phyloP scores from a whole-genome alignment of 768 basidiomycete species.

The Leccinum boreale region DNA sequence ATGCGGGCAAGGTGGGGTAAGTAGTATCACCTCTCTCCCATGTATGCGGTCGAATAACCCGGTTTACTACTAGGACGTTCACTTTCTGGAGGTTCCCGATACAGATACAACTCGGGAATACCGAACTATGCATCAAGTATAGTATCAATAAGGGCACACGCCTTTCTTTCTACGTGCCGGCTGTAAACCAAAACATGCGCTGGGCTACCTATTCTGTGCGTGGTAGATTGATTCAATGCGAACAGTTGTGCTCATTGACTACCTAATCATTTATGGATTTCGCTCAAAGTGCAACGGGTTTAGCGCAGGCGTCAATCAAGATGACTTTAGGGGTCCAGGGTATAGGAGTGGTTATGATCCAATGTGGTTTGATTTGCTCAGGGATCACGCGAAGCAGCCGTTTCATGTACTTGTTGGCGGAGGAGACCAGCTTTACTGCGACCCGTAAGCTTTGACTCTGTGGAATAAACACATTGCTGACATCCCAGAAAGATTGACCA shows the following conservation, averaged over 20 bases:
- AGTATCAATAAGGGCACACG: slow-evolving; percentile 76
- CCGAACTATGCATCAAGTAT: slow-evolving; percentile 79
- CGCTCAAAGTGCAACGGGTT: slow-evolving; percentile 76
- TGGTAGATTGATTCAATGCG: slow-evolving; percentile 3
- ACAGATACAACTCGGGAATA: slow-evolving; percentile 65
- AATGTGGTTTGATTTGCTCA: slow-evolving; percentile 90
- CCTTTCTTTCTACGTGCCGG: slow-evolving; percentile 83
- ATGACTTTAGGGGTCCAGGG: slow-evolving; percentile 79
- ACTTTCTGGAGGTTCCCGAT: slow-evolving; percentile 96
- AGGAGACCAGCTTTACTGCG: slow-evolving; percentile 91
- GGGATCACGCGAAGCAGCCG: slow-evolving; percentile 73
- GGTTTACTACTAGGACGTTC: slow-evolving; percentile 53
- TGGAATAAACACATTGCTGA: not conserved
- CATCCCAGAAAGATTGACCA: slow-evolving; percentile 51
- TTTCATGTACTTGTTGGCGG: slow-evolving; percentile 94
- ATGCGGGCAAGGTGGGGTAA: slow-evolving; percentile 54
- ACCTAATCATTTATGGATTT: not conserved
- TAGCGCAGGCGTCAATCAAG: slow-evolving; percentile 84
- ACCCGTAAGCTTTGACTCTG: slow-evolving; percentile 45
- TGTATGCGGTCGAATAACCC: not conserved
- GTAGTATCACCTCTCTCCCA: slow-evolving; percentile 25
- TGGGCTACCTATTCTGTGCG: slow-evolving; percentile 86
- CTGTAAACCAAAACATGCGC: slow-evolving; percentile 76
- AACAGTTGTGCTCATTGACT: not conserved
- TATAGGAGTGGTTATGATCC: slow-evolving; percentile 84